Conservation (phyloP, 1,284 basidiomycete species). For the Coniophora puteana region DNA sequence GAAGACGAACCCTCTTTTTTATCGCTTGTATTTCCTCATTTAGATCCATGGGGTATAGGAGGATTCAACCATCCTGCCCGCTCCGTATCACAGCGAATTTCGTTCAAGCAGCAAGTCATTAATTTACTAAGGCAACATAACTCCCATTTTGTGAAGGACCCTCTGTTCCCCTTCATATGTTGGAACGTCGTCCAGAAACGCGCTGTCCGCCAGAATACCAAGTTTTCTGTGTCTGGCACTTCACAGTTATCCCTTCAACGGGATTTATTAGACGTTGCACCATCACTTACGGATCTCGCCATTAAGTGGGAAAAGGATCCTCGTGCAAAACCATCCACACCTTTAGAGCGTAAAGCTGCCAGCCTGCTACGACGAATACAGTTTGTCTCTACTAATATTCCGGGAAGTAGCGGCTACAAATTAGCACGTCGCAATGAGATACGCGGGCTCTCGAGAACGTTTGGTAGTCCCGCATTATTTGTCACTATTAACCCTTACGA, state of each 20-base stretch:
- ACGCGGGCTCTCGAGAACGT: slow-evolving; percentile 12
- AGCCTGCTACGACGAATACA: background rate
- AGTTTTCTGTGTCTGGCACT: background rate
- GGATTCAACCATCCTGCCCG: slow-evolving; percentile 6
- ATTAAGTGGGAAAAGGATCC: background rate
- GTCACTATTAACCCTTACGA: slow-evolving; percentile 24
- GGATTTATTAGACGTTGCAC: background rate
- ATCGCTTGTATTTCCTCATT: slow-evolving; percentile 9
- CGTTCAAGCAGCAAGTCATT: slow-evolving; percentile 1
- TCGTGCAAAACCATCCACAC: background rate
- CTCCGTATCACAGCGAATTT: background rate
- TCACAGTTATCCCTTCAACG: background rate
- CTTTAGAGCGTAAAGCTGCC: background rate
- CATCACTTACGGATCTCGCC: background rate
- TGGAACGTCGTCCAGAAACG: slow-evolving; percentile 14
- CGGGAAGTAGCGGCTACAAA: background rate
- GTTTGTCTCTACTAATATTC: background rate
- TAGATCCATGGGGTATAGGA: slow-evolving; percentile 13
- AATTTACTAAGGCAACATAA: slow-evolving; percentile 5
- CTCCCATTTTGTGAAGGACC: background rate
- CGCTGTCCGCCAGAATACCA: too few species aligned
- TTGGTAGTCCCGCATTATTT: slow-evolving; percentile 21
- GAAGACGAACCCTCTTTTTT: slow-evolving; percentile 10
- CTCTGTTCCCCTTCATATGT: slow-evolving; percentile 12
- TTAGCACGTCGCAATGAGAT: slow-evolving; percentile 8